These are phyloP conservation scores for Amanita fuliginea DNA, from an alignment of 768 basidiomycete species.

Conservation along the genomic window DNA sequence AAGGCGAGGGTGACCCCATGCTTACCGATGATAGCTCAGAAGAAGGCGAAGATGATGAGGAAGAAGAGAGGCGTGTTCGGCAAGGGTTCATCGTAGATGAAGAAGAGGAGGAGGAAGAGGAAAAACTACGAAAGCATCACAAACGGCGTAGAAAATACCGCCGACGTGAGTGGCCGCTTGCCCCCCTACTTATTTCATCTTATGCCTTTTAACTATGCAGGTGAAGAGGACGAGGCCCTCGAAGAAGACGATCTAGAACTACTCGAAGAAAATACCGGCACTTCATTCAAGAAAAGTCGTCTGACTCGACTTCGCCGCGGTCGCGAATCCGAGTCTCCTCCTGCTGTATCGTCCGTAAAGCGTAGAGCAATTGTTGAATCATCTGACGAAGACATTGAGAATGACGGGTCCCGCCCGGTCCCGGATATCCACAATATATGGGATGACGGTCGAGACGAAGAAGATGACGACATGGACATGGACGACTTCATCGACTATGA, in stretches of 20 bases:
- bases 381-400: slow-evolving; percentile 68
- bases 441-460: slow-evolving; percentile 71
- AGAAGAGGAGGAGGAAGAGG: slow-evolving; percentile 73
- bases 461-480: slow-evolving; percentile 68
- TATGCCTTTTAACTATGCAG: slow-evolving; percentile 11
- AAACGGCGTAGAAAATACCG: slow-evolving; percentile 63
- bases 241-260: slow-evolving; percentile 92
- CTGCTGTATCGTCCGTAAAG: slow-evolving; percentile 49
- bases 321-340: slow-evolving; percentile 61
- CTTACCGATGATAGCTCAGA: slow-evolving; percentile 80
- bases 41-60: slow-evolving; percentile 85
- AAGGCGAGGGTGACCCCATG: slow-evolving; percentile 43
- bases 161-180: slow-evolving; percentile 25
- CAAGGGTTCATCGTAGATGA: slow-evolving; percentile 92
- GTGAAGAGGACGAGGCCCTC: slow-evolving; percentile 54
- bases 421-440: slow-evolving; percentile 68
- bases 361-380: slow-evolving; percentile 53
- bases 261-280: slow-evolving; percentile 85
- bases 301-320: slow-evolving; percentile 65
- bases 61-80: slow-evolving; percentile 67
- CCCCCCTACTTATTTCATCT: slow-evolving; percentile 4
- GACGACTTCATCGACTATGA: slow-evolving; percentile 75
- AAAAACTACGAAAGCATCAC: slow-evolving; percentile 45
- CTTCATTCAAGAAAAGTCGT: slow-evolving; percentile 56
- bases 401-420: slow-evolving; percentile 42